Conservation (phyloP, 495 filamentous ascomycete genomes). For the Penicillium alfredii region DNA sequence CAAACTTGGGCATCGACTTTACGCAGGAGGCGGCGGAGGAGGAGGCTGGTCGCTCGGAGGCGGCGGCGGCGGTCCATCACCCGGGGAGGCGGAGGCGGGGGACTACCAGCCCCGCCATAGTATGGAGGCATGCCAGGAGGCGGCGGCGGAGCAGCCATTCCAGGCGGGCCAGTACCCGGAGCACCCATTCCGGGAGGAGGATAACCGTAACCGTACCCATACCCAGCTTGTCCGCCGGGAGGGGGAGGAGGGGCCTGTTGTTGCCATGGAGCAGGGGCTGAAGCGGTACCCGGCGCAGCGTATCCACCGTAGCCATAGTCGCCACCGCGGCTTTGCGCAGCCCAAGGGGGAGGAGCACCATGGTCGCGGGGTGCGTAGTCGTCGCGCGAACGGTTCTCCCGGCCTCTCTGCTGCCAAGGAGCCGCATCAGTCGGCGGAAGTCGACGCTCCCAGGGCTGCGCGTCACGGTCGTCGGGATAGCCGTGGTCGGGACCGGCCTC, state of each 20-base stretch:
- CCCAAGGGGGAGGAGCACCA: conserved; percentile 43
- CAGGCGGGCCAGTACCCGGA: conserved; percentile 53
- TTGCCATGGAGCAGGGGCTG: conserved; percentile 65
- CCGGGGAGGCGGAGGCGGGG: conserved; percentile 47
- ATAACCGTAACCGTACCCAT: conserved; percentile 50
- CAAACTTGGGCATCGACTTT: conserved; percentile 7
- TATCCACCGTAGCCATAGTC: conserved; percentile 40
- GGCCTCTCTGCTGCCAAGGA: conserved; percentile 61
- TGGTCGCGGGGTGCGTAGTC: conserved; percentile 37
- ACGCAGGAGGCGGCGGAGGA: conserved; percentile 59
- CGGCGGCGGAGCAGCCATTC: conserved; percentile 60
- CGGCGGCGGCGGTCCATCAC: conserved; percentile 61
- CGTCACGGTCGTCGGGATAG: conserved; percentile 48
- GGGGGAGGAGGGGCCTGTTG: conserved; percentile 52
- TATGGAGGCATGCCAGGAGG: conserved; percentile 68
- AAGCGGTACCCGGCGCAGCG: conserved; percentile 23
- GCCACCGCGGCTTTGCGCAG: conserved; percentile 32
- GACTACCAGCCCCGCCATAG: conserved; percentile 47
- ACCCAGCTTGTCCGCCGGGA: conserved; percentile 43
- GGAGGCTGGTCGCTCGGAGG: conserved; percentile 66
- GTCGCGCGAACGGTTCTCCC: conserved; percentile 48
- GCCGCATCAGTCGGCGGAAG: conserved; percentile 77
- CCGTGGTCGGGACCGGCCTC: conserved; percentile 70
- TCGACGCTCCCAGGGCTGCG: conserved; percentile 83
- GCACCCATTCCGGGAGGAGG: conserved; percentile 55